phyloP scores from a whole-genome alignment of 78 protist genomes.

The Blattamonas nauphoetae region DNA sequence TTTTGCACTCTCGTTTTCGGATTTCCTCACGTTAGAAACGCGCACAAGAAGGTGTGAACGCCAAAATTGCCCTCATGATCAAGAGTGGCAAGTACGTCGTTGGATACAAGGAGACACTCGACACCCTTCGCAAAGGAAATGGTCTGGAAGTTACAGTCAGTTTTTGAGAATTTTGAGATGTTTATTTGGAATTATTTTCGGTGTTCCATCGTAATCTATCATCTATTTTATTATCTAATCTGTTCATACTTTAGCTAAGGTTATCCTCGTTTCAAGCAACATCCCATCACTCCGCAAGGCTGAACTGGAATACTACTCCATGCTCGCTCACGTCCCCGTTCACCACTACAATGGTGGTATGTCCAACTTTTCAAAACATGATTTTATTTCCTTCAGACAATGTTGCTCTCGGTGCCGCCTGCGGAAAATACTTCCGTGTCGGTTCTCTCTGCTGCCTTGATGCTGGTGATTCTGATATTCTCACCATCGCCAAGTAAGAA shows the following conservation, averaged over 20 bases:
- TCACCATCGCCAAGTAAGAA: too few relatives aligned
- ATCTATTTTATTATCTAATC: neutral
- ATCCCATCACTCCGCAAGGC: constrained; percentile 92
- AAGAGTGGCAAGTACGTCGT: constrained; percentile 90
- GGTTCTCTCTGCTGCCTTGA: constrained; percentile 78
- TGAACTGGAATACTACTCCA: constrained; percentile 98
- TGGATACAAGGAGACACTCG: constrained; percentile 86
- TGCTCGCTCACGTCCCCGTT: constrained; percentile 87
- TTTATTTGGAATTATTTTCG: neutral
- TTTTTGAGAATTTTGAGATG: neutral
- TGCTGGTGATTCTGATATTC: constrained; percentile 95
- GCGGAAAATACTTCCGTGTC: constrained; percentile 91
- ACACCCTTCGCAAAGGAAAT: constrained; percentile 79
- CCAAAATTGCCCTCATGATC: constrained; percentile 91
- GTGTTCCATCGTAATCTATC: neutral
- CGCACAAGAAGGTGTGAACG: constrained; percentile 76
- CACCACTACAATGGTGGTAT: constrained; percentile 88
- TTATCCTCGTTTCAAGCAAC: constrained; percentile 89
- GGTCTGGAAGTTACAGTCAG: constrained; percentile 1
- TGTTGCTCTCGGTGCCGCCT: constrained; percentile 95
- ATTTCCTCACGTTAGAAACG: too few relatives aligned
- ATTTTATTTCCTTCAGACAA: constrained; percentile 53
- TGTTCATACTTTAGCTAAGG: constrained; percentile 61
- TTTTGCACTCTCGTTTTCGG: too few relatives aligned
- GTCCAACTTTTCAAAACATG: neutral